A percentile compares a stretch with the other conserved stretches of the same genome.
These are phyloP conservation scores for Cruciata laevipes DNA, from an alignment of 257 asterid species.

Conservation along the genomic window DNA sequence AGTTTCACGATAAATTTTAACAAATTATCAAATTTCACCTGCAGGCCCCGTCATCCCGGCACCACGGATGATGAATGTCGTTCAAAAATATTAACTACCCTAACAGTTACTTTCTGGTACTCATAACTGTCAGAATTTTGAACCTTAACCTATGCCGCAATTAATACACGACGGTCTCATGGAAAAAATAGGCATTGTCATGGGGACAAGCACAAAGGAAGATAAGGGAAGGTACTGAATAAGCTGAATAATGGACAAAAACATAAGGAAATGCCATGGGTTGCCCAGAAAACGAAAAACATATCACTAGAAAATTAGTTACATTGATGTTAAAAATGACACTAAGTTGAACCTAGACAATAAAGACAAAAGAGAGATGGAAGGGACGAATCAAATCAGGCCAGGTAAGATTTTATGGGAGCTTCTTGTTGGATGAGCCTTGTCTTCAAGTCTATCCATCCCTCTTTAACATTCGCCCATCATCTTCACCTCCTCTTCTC, in stretches of 20 bases:
- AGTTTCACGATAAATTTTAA: too few relatives aligned
- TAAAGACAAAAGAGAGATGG: conserved; percentile 39
- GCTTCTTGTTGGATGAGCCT: conserved; percentile 36
- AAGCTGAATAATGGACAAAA: conserved; percentile 8
- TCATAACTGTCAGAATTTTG: too few relatives aligned
- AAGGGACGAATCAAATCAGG: conserved; percentile 50
- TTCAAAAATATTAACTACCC: too few relatives aligned
- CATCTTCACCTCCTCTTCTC: conserved; percentile 28
- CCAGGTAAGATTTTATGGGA: conserved; percentile 51
- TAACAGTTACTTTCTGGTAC: too few relatives aligned
- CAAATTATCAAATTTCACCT: too few relatives aligned
- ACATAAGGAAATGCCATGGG: conserved; percentile 2
- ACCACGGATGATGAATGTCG: too few relatives aligned
- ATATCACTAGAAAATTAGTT: not conserved
- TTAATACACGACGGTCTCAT: too few relatives aligned
- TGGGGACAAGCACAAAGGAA: not conserved
- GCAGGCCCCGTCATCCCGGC: too few relatives aligned
- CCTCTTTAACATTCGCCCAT: conserved; percentile 53
- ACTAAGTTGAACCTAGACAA: conserved; percentile 34
- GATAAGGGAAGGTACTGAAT: conserved; percentile 4
- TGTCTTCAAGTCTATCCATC: conserved; percentile 54
- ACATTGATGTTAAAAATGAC: conserved; percentile 5
- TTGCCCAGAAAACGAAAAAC: not conserved
- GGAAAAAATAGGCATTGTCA: not conserved
- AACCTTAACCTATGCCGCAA: too few relatives aligned